Conservation (phyloP, 1,284 basidiomycete genomes). For the Irpex sp. region DNA sequence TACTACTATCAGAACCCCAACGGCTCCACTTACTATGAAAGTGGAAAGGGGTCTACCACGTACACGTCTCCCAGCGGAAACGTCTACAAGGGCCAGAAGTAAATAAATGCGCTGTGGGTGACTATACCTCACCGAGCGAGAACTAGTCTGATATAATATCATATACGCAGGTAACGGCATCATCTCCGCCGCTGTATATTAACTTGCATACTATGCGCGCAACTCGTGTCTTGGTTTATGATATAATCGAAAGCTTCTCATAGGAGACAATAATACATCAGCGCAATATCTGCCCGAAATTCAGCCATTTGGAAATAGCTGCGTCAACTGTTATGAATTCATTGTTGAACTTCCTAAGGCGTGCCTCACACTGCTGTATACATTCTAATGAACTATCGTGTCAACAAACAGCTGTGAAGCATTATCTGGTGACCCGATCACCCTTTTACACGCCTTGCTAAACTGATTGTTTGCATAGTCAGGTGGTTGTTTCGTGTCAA, state of each 20-base stretch:
- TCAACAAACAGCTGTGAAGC: neutral
- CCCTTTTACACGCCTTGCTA: neutral
- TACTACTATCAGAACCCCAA: slow-evolving; percentile 25
- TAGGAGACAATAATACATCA: neutral
- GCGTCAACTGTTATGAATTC: neutral
- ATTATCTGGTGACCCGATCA: neutral
- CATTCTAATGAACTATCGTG: neutral
- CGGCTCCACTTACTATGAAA: slow-evolving; percentile 24
- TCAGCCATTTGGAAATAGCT: neutral
- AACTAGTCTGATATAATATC: neutral
- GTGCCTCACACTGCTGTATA: neutral
- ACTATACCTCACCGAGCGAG: neutral
- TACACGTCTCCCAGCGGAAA: slow-evolving; percentile 18
- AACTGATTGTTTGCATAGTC: neutral
- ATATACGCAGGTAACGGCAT: neutral
- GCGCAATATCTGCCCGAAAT: neutral
- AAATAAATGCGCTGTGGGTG: neutral
- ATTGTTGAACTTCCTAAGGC: neutral
- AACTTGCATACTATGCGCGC: neutral
- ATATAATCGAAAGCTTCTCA: neutral
- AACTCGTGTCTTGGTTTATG: neutral
- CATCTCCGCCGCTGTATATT: neutral
- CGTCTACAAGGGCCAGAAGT: slow-evolving; percentile 5
- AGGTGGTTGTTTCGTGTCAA: neutral
- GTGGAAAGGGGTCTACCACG: slow-evolving; percentile 16